phyloP scores from a whole-genome alignment of 1,139 yeast species.

The Scheffersomyces illinoinensis region DNA sequence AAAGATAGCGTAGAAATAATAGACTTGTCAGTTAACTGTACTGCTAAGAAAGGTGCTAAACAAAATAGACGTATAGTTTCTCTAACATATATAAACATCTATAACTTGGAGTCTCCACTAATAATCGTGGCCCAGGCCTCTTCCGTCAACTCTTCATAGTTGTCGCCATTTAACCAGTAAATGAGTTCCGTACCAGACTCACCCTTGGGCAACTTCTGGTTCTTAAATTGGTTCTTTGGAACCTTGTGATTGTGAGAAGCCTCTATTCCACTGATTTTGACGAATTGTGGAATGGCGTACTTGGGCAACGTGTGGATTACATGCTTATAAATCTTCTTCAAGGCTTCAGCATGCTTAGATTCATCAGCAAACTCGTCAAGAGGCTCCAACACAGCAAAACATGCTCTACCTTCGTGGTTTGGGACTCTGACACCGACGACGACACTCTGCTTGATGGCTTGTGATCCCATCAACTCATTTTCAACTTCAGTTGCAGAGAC shows the following conservation, averaged over 20 bases:
- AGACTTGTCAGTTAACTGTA: too few species aligned
- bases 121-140: constrained; percentile 59
- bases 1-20: not conserved
- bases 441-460: constrained; percentile 62
- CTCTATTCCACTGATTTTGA: constrained; percentile 67
- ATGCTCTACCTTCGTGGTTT: constrained; percentile 93
- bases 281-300: constrained; percentile 84
- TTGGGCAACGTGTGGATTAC: constrained; percentile 62
- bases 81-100: constrained; percentile 2
- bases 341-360: constrained; percentile 27
- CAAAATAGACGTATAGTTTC: not conserved
- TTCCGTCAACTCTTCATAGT: constrained; percentile 59
- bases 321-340: constrained; percentile 32
- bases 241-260: constrained; percentile 86
- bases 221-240: constrained; percentile 73
- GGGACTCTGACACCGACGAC: constrained; percentile 91
- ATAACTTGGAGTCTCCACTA: constrained; percentile 42
- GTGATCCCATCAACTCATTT: constrained; percentile 61
- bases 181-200: constrained; percentile 59
- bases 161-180: constrained; percentile 64
- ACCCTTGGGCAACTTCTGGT: constrained; percentile 77
- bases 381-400: constrained; percentile 76
- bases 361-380: constrained; percentile 30
- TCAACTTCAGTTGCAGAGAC: constrained; percentile 95
- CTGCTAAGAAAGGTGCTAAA: not conserved